phyloP scores from a whole-genome alignment of 202 grass and related monocot species.

The Schoenoplectus triqueter region DNA sequence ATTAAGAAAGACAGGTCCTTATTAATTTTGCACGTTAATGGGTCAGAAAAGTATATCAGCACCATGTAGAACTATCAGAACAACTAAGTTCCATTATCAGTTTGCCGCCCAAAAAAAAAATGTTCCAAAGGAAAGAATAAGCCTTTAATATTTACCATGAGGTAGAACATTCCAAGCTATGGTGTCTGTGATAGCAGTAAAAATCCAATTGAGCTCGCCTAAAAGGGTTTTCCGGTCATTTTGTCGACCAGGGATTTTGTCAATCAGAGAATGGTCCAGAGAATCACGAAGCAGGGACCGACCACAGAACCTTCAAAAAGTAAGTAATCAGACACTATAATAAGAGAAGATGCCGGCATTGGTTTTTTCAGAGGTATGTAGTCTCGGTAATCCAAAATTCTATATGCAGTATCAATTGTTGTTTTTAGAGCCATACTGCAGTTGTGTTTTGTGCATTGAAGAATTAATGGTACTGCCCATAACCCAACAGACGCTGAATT shows the following conservation, averaged over 20 bases:
- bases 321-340: neutral
- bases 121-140: neutral
- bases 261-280: slow-evolving; percentile 61
- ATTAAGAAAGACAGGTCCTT: slow-evolving; percentile 5
- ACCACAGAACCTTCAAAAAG: slow-evolving; percentile 69
- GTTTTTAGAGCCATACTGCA: neutral
- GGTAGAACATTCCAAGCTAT: slow-evolving; percentile 98
- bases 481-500: neutral
- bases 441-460: neutral
- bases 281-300: slow-evolving; percentile 75
- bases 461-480: neutral
- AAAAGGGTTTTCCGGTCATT: slow-evolving; percentile 97
- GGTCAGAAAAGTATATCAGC: neutral
- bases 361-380: neutral
- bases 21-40: neutral
- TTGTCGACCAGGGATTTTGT: slow-evolving; percentile 90
- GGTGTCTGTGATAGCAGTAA: slow-evolving; percentile 62
- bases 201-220: slow-evolving; percentile 99
- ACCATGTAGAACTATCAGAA: slow-evolving; percentile 2
- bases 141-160: slow-evolving; percentile 57
- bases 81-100: neutral
- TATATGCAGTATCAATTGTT: neutral
- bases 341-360: neutral
- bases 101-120: neutral
- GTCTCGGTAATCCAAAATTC: neutral